Percentiles rank a stretch among this genome's conserved stretches.
These are phyloP conservation scores for Pochonia chlamydosporia DNA, from an alignment of 2,329 filamentous ascomycete species.

Conservation along the genomic window DNA sequence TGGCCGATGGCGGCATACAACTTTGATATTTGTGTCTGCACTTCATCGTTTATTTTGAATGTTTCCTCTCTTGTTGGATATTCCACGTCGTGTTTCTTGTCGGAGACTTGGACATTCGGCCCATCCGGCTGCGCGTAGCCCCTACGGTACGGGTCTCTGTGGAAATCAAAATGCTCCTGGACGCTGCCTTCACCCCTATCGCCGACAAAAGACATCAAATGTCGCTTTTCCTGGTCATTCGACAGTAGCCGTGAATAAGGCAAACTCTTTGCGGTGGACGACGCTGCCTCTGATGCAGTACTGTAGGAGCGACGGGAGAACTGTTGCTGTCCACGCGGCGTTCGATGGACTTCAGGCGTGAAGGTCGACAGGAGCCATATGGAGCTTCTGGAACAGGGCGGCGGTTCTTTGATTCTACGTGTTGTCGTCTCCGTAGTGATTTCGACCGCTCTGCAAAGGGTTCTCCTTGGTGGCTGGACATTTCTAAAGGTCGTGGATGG, in stretches of 20 bases:
- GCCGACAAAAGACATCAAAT: constrained; percentile 49
- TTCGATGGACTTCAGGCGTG: constrained; percentile 19
- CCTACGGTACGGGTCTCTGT: constrained; percentile 48
- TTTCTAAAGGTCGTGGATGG: constrained; percentile 25
- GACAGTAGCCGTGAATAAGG: constrained; percentile 2
- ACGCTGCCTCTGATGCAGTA: constrained; percentile 17
- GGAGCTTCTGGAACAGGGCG: constrained; percentile 27
- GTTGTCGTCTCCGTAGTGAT: constrained; percentile 10
- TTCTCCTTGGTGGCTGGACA: constrained; percentile 16
- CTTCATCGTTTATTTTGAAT: constrained; percentile 26
- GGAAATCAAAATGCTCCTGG: constrained; percentile 46
- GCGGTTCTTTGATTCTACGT: constrained; percentile 4
- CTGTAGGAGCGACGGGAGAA: constrained; percentile 18
- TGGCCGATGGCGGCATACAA: constrained; percentile 35
- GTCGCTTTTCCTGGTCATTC: constrained; percentile 25
- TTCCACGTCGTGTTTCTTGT: constrained; percentile 40
- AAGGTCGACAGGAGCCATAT: constrained; percentile 38
- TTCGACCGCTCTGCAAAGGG: constrained; percentile 18
- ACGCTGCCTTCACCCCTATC: constrained; percentile 41
- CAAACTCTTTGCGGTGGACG: constrained; percentile 3
- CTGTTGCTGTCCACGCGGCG: constrained; percentile 3
- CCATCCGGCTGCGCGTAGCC: constrained; percentile 47
- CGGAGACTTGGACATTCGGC: constrained; percentile 43
- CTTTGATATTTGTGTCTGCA: constrained; percentile 28
- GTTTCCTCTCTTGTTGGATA: constrained; percentile 39